Evolutionary conservation across 2,329 filamentous ascomycete genomes (phyloP), one percentile per base, ranked within the genome.

Genomic region (Beauveria asiatica): DNA sequence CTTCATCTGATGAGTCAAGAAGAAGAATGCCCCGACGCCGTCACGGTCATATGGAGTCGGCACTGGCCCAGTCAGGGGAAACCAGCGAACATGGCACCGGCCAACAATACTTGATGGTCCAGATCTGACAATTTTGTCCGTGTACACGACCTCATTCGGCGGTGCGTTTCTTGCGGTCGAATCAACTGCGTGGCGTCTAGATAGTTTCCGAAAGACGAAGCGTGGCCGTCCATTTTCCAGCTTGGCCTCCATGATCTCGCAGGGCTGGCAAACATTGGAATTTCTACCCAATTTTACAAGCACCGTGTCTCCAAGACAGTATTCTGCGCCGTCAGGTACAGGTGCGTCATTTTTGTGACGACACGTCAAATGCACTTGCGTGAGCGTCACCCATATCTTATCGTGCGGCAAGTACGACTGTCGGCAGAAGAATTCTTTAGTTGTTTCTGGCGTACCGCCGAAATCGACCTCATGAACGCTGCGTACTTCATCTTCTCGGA

Each of bases 11-110:
- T 78, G 75, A 0, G 79, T 83, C 10, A 91, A 78, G 62, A 79
- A 89, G 68, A 87, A 93, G 17, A 80, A 79, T 62, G 88, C 83
- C 0, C 86, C 88, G 0, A 80, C 81, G 0, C 90, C 90, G 21
- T 80, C 74, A 1, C 83, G 77, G 64, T 84, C 75, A 69, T 92
- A 94, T 0, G 88, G 88, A 0, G 77, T 72, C 0, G 83, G 80
- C 3, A 92, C 77, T 0, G 66, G 60, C 10, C 81, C 73, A 0
- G 67, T 66, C 1, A 68, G 64, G 0, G 62, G 67, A 62, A 85
- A 87, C 62, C 79, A 79, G 0, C 84, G 78, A 1, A 93, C 73
- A 1, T 82, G 69, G 63, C 89, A 93, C 16, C 70, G 76, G 3
- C 83, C 76, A 1, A 79, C 64, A 6, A 92, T 78, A 1, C 70